Conservation (phyloP, 352 stramenopile species). For the Pseudoperonospora humuli region DNA sequence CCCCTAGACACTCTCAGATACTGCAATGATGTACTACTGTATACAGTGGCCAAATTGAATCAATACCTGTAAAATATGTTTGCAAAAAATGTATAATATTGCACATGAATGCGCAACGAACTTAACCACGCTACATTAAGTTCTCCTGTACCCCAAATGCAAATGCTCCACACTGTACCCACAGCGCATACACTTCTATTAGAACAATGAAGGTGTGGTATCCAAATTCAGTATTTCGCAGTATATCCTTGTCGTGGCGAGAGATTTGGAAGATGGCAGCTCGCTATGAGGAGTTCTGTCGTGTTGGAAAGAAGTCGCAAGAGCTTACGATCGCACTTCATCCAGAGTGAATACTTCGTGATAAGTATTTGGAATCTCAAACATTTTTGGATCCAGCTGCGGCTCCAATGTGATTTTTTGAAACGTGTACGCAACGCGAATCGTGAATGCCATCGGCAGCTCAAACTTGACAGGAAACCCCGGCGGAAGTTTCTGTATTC, state of each 20-base stretch:
- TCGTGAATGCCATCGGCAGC: conserved; percentile 75
- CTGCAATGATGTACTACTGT: too few relatives aligned
- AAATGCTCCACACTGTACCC: too few relatives aligned
- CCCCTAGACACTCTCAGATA: too few relatives aligned
- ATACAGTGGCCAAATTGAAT: too few relatives aligned
- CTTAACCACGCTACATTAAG: too few relatives aligned
- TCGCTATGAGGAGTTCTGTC: conserved; percentile 9
- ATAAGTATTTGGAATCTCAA: conserved; percentile 49
- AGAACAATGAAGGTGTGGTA: conserved; percentile 7
- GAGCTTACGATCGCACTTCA: conserved; percentile 34
- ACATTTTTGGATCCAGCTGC: conserved; percentile 41
- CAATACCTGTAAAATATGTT: too few relatives aligned
- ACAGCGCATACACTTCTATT: neutral
- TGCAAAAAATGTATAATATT: too few relatives aligned
- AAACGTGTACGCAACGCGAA: conserved; percentile 78
- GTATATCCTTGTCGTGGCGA: neutral
- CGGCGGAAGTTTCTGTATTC: conserved; percentile 58
- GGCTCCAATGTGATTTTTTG: conserved; percentile 51
- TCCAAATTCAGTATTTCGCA: conserved; percentile 4
- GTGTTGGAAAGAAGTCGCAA: conserved; percentile 2
- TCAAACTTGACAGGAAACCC: conserved; percentile 79
- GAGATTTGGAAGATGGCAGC: conserved; percentile 12
- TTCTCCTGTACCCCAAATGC: too few relatives aligned
- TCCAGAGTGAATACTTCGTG: conserved; percentile 48
- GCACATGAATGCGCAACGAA: too few relatives aligned